Percentiles rank a stretch among this genome's conserved stretches.
Conservation (phyloP, 768 basidiomycete genomes). For the Rhizopogon vulgaris region DNA sequence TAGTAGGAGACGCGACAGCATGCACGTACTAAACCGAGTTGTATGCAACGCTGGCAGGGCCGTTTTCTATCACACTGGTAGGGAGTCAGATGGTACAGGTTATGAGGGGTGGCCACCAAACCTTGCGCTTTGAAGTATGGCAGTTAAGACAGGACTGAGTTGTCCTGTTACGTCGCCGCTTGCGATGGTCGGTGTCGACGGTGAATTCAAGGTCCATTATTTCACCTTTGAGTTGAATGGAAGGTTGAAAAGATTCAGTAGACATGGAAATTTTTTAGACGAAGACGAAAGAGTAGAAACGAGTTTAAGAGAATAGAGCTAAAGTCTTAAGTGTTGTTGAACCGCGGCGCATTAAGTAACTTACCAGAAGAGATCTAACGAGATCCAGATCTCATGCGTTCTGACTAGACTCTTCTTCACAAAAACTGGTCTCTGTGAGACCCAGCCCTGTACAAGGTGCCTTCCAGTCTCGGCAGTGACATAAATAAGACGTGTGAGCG, state of each 20-base stretch:
- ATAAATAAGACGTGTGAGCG: constrained; percentile 31
- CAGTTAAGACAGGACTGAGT: constrained; percentile 86
- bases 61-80: constrained; percentile 84
- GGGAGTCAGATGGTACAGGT: constrained; percentile 4
- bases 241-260: constrained; percentile 46
- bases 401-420: constrained; percentile 25
- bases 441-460: constrained; percentile 24
- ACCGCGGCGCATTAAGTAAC: constrained; percentile 59
- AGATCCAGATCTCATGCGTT: constrained; percentile 49
- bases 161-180: constrained; percentile 85
- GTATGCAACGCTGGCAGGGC: constrained; percentile 87
- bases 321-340: constrained; percentile 44
- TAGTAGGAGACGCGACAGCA: constrained; percentile 2
- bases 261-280: constrained; percentile 38
- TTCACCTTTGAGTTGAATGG: constrained; percentile 66
- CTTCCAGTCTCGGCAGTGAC: constrained; percentile 31
- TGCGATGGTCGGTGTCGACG: constrained; percentile 69
- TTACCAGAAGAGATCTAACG: constrained; percentile 16
- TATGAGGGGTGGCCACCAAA: constrained; percentile 24
- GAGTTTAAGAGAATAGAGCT: constrained; percentile 41
- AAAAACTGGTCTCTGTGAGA: constrained; percentile 20
- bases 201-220: constrained; percentile 75
- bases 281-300: constrained; percentile 36
- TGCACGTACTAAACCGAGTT: constrained; percentile 67
- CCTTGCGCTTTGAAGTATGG: constrained; percentile 93